These are phyloP conservation scores for Ogataea haglerorum DNA, from an alignment of 805 yeast genomes.

Conservation along the genomic window DNA sequence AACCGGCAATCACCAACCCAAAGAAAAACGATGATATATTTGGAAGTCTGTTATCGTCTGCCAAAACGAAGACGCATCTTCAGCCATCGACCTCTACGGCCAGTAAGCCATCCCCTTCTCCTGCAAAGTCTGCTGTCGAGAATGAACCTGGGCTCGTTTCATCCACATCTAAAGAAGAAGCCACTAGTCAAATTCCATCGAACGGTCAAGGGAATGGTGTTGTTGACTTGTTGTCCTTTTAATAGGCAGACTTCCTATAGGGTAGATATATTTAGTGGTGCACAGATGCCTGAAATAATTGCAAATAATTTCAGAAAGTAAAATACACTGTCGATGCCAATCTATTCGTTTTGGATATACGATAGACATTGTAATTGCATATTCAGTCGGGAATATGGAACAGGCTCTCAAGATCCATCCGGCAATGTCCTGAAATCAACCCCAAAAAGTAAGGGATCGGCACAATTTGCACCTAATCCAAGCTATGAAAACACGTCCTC, in stretches of 20 bases:
- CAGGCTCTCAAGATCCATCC: background rate
- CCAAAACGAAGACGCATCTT: conserved; percentile 45
- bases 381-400: conserved; percentile 66
- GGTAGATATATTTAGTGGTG: background rate
- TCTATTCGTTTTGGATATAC: conserved; percentile 84
- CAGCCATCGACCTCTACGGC: conserved; percentile 13
- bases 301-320: background rate
- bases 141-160: conserved; percentile 16
- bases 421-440: background rate
- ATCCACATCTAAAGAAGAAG: conserved; percentile 8
- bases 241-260: conserved; percentile 3
- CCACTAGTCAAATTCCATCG: background rate
- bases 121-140: conserved; percentile 3
- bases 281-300: background rate
- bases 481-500: background rate
- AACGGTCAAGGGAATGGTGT: conserved; percentile 34
- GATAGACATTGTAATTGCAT: conserved; percentile 92
- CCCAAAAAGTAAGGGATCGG: background rate
- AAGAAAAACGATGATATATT: conserved; percentile 59
- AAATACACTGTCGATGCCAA: conserved; percentile 42
- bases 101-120: conserved; percentile 3
- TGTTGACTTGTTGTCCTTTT: conserved; percentile 48
- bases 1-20: conserved; percentile 37
- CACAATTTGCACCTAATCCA: background rate
- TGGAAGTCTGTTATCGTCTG: conserved; percentile 64